Base-by-base conservation (phyloP, 768 basidiomycete genomes). In the Pisolithus sp. region DNA sequence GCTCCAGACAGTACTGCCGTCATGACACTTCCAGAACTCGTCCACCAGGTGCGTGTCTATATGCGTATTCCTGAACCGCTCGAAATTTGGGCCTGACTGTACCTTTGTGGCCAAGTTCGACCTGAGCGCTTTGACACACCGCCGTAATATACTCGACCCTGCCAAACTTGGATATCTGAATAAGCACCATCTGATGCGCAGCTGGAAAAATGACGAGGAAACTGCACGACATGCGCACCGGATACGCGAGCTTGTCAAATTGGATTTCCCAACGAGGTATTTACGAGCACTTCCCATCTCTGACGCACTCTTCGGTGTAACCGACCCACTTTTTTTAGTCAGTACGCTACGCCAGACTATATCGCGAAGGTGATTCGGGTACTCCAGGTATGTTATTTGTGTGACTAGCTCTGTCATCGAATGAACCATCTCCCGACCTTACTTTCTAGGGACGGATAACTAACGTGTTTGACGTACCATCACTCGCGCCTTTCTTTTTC, bases 91-190 rank as follows among this genome's bases (percentile, higher is more conserved):
- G 37, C 45, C 48, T 12, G n/a, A 51, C 43, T 0, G 39, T 21
- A 18, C 15, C 10, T 39, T 4, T 18, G 2, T 20, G 20, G 30
- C 23, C 28, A 21, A 91, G 81, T 97, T 97, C 60, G 84, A 91
- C 48, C 72, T 97, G 23, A 68, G 77, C 0, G 77, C 77, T 3
- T 62, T 97, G 40, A 95, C 90, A 0, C 89, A 89, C 51, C 80
- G 91, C 28, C 86, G 91, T 53, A 82, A 88, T n/a, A 79, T 83
- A 15, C 78, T 98, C 13, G 90, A 93, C 55, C 76, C 79, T 0
- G 68, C 69, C 9, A 96, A 96, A 62, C 77, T 99, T 15, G 83
- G 85, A 59, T 90, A 85, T 63, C 71, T 98, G 49, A 97, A 98
- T 66, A 93, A 92, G 61, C 83, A 87, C 43, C 89, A 95, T 60